These are phyloP conservation scores for Cutaneotrichosporon cavernicola DNA, from an alignment of 1,284 basidiomycete genomes.

Conservation along the genomic window DNA sequence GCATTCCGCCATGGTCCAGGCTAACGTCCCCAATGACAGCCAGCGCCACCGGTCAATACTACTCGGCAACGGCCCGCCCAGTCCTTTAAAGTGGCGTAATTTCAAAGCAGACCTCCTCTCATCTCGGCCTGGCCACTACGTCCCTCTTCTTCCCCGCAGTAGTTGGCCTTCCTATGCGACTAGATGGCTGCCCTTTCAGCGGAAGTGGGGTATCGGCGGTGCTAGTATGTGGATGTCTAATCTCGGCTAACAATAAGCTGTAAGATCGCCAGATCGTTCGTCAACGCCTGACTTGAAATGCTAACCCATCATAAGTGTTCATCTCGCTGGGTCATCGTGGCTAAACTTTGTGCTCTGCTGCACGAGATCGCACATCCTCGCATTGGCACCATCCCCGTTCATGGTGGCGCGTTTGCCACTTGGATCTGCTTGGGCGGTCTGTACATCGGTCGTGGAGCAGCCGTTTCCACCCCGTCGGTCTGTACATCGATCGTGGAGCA, in stretches of 20 bases:
- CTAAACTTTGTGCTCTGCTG: slow-evolving; percentile 32
- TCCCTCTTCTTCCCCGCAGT: slow-evolving; percentile 35
- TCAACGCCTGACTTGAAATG: slow-evolving; percentile 25
- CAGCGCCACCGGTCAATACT: too few relatives aligned
- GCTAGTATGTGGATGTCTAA: slow-evolving; percentile 16
- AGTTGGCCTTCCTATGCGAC: slow-evolving; percentile 29
- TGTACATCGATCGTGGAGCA: too few relatives aligned
- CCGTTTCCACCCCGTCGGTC: slow-evolving; percentile 21
- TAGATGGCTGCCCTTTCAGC: slow-evolving; percentile 26
- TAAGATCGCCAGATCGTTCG: slow-evolving; percentile 21
- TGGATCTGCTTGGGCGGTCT: slow-evolving; percentile 31
- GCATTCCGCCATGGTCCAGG: too few relatives aligned
- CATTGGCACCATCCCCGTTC: too few relatives aligned
- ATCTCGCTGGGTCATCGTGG: slow-evolving; percentile 34
- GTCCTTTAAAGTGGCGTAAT: too few relatives aligned
- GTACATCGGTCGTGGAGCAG: slow-evolving; percentile 34
- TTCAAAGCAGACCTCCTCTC: too few relatives aligned
- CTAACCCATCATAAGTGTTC: slow-evolving; percentile 14
- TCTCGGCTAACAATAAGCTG: slow-evolving; percentile 17
- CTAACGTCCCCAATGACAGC: too few relatives aligned
- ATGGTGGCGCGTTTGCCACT: slow-evolving; percentile 32
- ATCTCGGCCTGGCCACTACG: slow-evolving; percentile 34
- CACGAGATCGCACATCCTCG: slow-evolving; percentile 33
- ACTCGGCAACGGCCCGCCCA: too few relatives aligned
- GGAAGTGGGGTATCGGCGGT: slow-evolving; percentile 31